These are phyloP conservation scores for Allodekkera sacchari DNA, from an alignment of 805 yeast species.

Conservation along the genomic window DNA sequence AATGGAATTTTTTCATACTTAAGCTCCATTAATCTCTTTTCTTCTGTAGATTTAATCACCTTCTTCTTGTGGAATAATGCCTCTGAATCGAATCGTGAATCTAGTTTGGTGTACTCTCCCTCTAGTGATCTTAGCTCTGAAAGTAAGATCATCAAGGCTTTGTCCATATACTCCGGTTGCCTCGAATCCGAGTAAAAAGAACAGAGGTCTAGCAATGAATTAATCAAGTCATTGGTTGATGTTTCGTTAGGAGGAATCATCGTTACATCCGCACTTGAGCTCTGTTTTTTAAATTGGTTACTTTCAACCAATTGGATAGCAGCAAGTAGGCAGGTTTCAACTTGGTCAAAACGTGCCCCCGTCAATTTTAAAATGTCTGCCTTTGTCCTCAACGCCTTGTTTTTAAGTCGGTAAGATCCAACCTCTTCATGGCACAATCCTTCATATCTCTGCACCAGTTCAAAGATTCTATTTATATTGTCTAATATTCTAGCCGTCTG, in stretches of 20 bases:
- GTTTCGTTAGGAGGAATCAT: conserved; percentile 17
- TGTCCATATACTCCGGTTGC: conserved; percentile 11
- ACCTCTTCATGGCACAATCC: conserved; percentile 10
- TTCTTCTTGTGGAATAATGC: conserved; percentile 9
- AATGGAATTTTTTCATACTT: conserved; percentile 27
- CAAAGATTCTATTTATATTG: conserved; percentile 22
- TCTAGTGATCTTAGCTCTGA: conserved; percentile 25
- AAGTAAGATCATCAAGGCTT: conserved; percentile 28
- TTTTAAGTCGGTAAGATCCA: conserved; percentile 22
- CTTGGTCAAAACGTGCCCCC: conserved; percentile 12
- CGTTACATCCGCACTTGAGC: conserved; percentile 10
- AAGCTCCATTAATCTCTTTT: conserved; percentile 17
- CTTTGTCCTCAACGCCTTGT: conserved; percentile 27
- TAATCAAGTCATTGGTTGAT: conserved; percentile 16
- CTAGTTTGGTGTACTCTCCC: conserved; percentile 14
- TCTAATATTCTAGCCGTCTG: conserved; percentile 17
- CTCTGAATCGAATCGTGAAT: conserved; percentile 9
- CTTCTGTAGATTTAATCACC: conserved; percentile 9
- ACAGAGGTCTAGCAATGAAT: conserved; percentile 24
- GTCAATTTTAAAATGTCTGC: conserved; percentile 22
- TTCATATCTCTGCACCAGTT: conserved; percentile 23
- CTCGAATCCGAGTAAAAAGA: conserved; percentile 21
- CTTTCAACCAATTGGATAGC: conserved; percentile 19
- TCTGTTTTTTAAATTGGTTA: conserved; percentile 13
- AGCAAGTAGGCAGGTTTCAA: conserved; percentile 24